Conservation (phyloP, 345 rosid genomes). For the Cardamine occulta region DNA sequence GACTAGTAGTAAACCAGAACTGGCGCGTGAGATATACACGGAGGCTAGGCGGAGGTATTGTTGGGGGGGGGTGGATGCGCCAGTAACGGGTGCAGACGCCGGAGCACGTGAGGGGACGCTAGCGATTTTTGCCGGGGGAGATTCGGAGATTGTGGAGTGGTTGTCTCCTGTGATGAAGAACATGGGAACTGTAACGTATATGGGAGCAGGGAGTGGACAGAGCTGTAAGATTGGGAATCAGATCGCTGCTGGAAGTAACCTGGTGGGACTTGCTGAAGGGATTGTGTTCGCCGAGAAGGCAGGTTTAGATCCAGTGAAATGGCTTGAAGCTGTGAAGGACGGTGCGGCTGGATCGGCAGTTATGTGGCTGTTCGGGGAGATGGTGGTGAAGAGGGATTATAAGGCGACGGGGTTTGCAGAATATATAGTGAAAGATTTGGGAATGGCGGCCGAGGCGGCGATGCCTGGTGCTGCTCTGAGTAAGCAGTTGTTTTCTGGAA, state of each 20-base stretch:
- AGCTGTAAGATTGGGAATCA: conserved; percentile 83
- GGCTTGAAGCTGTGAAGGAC: conserved; percentile 54
- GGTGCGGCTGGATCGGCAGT: conserved; percentile 74
- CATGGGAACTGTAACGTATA: conserved; percentile 61
- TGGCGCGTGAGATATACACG: conserved; percentile 62
- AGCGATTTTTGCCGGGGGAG: conserved; percentile 75
- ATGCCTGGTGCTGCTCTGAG: conserved; percentile 75
- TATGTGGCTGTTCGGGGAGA: conserved; percentile 73
- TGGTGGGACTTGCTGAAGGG: conserved; percentile 80
- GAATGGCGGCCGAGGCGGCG: conserved; percentile 69
- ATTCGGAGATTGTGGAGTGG: conserved; percentile 60
- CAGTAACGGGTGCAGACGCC: conserved; percentile 71
- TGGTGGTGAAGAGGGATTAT: conserved; percentile 67
- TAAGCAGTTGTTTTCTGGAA: conserved; percentile 74
- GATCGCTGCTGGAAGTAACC: conserved; percentile 67
- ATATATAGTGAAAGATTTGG: conserved; percentile 88
- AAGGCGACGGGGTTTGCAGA: conserved; percentile 74
- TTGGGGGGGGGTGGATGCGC: conserved; percentile 80
- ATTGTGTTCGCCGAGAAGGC: conserved; percentile 68
- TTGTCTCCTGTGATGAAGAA: conserved; percentile 57
- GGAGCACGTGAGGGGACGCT: conserved; percentile 77
- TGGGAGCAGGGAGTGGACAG: conserved; percentile 89
- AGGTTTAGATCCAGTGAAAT: conserved; percentile 60
- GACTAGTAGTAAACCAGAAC: conserved; percentile 67
- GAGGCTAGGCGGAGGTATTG: conserved; percentile 55